Base-by-base conservation (phyloP, 257 asterid species). In the Eucommia ulmoides region DNA sequence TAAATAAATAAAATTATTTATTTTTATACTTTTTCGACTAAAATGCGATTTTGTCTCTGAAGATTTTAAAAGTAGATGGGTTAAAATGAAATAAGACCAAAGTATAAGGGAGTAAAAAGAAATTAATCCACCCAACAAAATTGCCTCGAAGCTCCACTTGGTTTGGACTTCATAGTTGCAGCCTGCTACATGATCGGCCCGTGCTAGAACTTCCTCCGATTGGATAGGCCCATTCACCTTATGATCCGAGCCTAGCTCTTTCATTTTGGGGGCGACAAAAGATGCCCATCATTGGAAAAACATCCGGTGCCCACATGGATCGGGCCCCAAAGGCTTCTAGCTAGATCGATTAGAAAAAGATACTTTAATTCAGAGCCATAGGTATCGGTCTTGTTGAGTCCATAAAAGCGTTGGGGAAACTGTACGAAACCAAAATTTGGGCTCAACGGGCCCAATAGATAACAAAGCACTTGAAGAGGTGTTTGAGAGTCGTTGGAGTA, bases 101-200 rank as follows among this genome's bases (percentile, higher is more conserved):
- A n/a, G n/a, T n/a, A n/a, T n/a, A n/a, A n/a, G n/a, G n/a, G n/a
- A n/a, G n/a, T n/a, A n/a, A n/a, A n/a, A n/a, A n/a, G n/a, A n/a
- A n/a, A n/a, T n/a, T n/a, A n/a, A n/a, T n/a, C n/a, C n/a, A n/a
- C n/a, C n/a, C n/a, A n/a, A n/a, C n/a, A n/a, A 29, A 3, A 47
- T 23, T 58, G 78, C 91, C 91, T 80, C 62, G 12, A 77, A 73
- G 24, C 97, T 92, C 97, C 95, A 88, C 1, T 52, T 23, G 21
- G 65, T 72, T 25, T 44, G 63, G 42, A 55, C 45, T 63, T 87
- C 97, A 52, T 68, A 83, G 20, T 59, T 69, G 75, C 86, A 83
- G 8, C 72, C 58, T 0, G 82, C 66, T 49, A 87, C 83, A 24
- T 25, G 76, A 78, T 1, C 69, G 61, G 7, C 80, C 78, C 0